Base-by-base conservation (phyloP, 164 flowering plant genomes). In the Nymphaea thermarum region DNA sequence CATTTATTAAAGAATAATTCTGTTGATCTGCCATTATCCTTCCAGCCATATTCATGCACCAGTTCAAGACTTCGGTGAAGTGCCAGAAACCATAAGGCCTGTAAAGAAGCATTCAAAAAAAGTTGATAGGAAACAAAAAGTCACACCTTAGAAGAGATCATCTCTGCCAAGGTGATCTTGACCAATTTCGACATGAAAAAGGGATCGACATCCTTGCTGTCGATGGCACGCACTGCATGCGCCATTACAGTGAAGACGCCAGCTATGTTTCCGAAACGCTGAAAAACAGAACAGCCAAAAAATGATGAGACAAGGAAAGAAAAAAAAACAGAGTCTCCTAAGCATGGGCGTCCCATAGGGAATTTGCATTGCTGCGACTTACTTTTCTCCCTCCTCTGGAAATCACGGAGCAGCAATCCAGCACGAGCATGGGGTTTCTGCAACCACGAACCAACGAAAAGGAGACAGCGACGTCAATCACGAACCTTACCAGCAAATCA, bases 321-420 rank as follows among this genome's bases (percentile, higher is more conserved):
- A 57, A 63, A n/a, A n/a, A 4, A 2, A 51, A 51, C 43, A 2
- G 42, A 6, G 59, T 17, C 14, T 17, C 42, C 14, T 62, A 12
- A 2, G 41, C 7, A 3, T 53, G 65, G 60, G 43, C 3, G 60
- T 8, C 10, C 16, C 5, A 47, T n/a, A 43, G 43, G 63, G 57
- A 3, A 11, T 51, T 11, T 6, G 44, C 25, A 42, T 16, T 42
- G 41, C 5, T 12, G 5, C 71, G 10, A 2, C 25, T 5, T 84
- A 93, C 98, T 80, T 97, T 76, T 8, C 98, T 88, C 45, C 98
- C 97, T n/a, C 98, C 98, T 25, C 89, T 85, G 44, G 97, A 89
- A 57, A 82, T 84, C 17, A 80, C 69, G 3, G 68, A 85, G 77
- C 94, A 93, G 72, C 94, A 90, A 18, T 93, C 96, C 3, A 93